phyloP scores from a whole-genome alignment of 768 basidiomycete genomes.

The Tylopilus sp. region DNA sequence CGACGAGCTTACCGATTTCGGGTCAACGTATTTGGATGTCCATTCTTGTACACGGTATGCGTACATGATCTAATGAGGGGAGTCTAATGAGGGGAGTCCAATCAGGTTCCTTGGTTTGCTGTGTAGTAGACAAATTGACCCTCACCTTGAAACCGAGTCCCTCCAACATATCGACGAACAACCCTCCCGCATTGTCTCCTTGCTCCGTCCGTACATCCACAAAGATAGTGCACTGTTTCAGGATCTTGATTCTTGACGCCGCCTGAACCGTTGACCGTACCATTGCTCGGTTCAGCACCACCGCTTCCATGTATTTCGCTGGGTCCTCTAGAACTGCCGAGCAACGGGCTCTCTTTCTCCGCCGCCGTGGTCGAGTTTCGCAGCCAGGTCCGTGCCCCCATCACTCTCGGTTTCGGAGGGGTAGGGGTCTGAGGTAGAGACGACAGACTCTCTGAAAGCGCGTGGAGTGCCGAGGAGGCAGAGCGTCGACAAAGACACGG shows the following conservation, averaged over 20 bases:
- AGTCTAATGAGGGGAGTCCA: no score
- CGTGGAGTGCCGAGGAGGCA: conserved; percentile 46
- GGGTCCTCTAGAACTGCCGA: conserved; percentile 32
- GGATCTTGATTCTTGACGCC: conserved; percentile 45
- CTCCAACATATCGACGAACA: conserved; percentile 83
- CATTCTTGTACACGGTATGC: conserved; percentile 85
- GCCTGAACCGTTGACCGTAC: conserved; percentile 20
- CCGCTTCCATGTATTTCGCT: conserved; percentile 18
- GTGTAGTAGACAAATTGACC: neutral
- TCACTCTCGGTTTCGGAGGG: conserved; percentile 25
- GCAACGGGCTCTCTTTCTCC: conserved; percentile 24
- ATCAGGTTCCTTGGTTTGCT: neutral
- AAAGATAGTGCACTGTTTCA: conserved; percentile 75
- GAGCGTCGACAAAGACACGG: conserved; percentile 16
- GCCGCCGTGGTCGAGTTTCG: conserved; percentile 38
- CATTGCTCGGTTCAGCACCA: conserved; percentile 13
- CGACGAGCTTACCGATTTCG: conserved; percentile 56
- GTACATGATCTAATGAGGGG: conserved; percentile 64
- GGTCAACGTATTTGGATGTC: conserved; percentile 66
- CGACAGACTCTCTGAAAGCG: conserved; percentile 62
- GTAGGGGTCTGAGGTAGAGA: conserved; percentile 42
- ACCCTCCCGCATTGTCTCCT: conserved; percentile 74
- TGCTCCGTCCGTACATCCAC: conserved; percentile 76
- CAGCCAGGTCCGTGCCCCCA: conserved; percentile 51
- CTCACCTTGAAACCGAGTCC: conserved; percentile 77